Evolutionary conservation across 1,284 basidiomycete genomes (phyloP).

Genomic region (Fomes fomentarius): DNA sequence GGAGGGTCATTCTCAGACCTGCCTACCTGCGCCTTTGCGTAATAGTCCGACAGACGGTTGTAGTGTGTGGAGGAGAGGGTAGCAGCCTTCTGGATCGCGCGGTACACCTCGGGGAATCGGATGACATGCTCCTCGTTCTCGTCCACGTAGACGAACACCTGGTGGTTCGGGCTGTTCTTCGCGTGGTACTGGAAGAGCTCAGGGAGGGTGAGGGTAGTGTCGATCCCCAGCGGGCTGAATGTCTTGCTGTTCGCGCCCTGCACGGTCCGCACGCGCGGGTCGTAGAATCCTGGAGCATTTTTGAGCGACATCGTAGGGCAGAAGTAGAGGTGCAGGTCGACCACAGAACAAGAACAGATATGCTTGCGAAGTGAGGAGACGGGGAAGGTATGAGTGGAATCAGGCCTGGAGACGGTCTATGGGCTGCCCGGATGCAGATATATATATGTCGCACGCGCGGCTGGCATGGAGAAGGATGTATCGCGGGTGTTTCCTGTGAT

Average conservation of each 20-base stretch:
- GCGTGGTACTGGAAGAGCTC: conserved; percentile 38
- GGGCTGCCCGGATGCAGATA: no score
- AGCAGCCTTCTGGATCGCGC: conserved; percentile 29
- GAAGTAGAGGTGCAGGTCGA: no score
- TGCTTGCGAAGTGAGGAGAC: no score
- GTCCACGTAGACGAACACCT: conserved; percentile 34
- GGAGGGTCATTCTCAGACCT: conserved; percentile 16
- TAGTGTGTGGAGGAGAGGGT: conserved; percentile 18
- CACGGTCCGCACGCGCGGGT: conserved; percentile 9
- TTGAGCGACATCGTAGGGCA: conserved; percentile 4
- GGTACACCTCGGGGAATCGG: conserved; percentile 27
- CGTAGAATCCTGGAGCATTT: conserved; percentile 19
- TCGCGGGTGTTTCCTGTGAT: no score
- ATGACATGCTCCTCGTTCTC: conserved; percentile 22
- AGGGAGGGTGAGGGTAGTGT: conserved; percentile 24
- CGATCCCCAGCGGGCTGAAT: conserved; percentile 7
- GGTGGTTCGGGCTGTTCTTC: conserved; percentile 33
- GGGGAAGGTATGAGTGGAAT: no score
- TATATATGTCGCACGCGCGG: no score
- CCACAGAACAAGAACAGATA: no score
- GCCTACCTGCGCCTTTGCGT: conserved; percentile 11
- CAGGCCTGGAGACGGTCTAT: no score
- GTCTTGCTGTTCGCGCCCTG: conserved; percentile 21
- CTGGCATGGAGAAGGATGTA: no score
- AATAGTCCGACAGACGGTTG: conserved; percentile 6